Conservation (phyloP, 2,329 filamentous ascomycete genomes). For the Pseudomassariella vexata region DNA sequence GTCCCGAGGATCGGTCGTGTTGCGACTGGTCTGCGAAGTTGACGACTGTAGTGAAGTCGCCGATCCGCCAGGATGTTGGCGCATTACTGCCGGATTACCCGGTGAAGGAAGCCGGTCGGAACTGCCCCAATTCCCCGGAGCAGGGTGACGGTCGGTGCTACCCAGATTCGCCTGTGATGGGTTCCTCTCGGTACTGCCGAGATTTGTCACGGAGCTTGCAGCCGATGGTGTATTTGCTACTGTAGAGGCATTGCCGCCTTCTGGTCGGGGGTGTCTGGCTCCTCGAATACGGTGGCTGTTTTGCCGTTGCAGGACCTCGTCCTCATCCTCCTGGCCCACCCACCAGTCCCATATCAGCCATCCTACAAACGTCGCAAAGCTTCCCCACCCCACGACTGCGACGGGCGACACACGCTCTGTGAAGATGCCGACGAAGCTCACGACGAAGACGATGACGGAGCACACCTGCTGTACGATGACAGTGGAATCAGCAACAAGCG, state of each 20-base stretch:
- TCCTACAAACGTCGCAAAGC: constrained; percentile 73
- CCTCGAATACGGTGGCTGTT: constrained; percentile 29
- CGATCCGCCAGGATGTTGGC: constrained; percentile 47
- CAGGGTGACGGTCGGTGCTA: too few species aligned
- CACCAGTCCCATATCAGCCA: constrained; percentile 92
- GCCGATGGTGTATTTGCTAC: constrained; percentile 25
- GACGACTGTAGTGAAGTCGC: constrained; percentile 48
- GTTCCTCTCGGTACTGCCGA: constrained; percentile 24
- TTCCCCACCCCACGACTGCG: constrained; percentile 82
- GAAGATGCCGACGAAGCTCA: constrained; percentile 87
- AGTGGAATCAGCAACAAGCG: constrained; percentile 87
- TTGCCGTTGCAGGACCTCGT: constrained; percentile 30
- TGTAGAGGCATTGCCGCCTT: constrained; percentile 20
- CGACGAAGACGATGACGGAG: constrained; percentile 89
- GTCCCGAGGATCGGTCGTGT: constrained; percentile 24
- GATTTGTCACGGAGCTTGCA: constrained; percentile 41
- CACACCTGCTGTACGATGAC: constrained; percentile 97
- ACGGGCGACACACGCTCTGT: constrained; percentile 83
- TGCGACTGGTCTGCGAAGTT: constrained; percentile 25
- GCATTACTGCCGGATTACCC: constrained; percentile 24
- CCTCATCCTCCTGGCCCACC: constrained; percentile 65
- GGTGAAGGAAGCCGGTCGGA: constrained; percentile 20
- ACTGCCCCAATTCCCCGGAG: constrained; percentile 34
- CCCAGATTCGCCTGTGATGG: constrained; percentile 22
- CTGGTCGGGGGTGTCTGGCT: constrained; percentile 23